A percentile compares a stretch with the other conserved stretches of the same genome.
Conservation (phyloP, 2,329 filamentous ascomycete species). For the Aspergillus clavatus region DNA sequence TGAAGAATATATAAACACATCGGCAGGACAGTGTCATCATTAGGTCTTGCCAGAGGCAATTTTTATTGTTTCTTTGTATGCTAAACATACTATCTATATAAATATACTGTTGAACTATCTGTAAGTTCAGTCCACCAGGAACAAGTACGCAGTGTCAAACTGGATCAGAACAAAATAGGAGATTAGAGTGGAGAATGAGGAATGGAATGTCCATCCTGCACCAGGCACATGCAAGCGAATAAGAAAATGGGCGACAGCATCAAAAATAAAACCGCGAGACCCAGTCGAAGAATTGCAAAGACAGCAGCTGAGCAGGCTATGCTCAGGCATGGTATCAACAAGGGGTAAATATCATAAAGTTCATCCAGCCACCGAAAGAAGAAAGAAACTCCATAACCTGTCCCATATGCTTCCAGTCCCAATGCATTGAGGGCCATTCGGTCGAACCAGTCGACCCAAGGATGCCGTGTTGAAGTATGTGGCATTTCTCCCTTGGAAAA, state of each 20-base stretch:
- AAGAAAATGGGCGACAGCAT: background rate
- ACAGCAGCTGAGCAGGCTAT: background rate
- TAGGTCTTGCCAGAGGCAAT: background rate
- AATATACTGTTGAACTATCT: background rate
- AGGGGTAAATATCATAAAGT: constrained; percentile 10
- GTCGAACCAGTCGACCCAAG: constrained; percentile 19
- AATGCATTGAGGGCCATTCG: constrained; percentile 18
- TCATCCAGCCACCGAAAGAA: constrained; percentile 6
- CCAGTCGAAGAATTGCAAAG: background rate
- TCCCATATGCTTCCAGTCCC: constrained; percentile 11
- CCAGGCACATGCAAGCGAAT: background rate
- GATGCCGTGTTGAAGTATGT: constrained; percentile 9
- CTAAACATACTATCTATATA: background rate
- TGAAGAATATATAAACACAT: too few species aligned
- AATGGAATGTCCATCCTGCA: background rate
- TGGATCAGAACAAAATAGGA: constrained; percentile 3
- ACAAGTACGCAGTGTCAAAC: background rate
- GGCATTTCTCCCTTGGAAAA: constrained; percentile 5
- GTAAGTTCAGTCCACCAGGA: background rate
- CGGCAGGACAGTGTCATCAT: too few species aligned
- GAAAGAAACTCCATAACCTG: constrained; percentile 9
- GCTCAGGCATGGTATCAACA: constrained; percentile 7
- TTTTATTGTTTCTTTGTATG: background rate
- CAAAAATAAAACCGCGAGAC: background rate
- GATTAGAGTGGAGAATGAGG: constrained; percentile 2